These are phyloP conservation scores for Moricandia moricandioides DNA, from an alignment of 345 rosid genomes.

Conservation along the genomic window DNA sequence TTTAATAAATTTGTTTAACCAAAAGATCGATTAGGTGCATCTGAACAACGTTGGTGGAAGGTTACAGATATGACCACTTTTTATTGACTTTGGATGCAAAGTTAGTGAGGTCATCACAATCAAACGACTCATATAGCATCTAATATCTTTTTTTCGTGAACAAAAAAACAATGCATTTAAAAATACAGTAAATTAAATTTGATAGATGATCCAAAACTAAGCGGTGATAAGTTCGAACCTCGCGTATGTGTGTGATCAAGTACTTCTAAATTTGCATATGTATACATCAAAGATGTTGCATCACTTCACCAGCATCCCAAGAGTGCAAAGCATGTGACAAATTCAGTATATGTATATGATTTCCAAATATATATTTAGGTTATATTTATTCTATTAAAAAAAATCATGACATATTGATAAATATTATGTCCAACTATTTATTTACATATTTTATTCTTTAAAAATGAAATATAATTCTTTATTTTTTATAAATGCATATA, in stretches of 20 bases:
- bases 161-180: not conserved
- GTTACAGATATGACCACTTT: not conserved
- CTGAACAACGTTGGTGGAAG: not conserved
- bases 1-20: not conserved
- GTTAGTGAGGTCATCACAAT: slow-evolving; percentile 18
- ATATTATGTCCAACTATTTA: too few relatives aligned
- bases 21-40: slow-evolving; percentile 11
- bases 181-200: slow-evolving; percentile 2
- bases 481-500: too few relatives aligned
- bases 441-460: too few relatives aligned
- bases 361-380: too few relatives aligned
- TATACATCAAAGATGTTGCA: slow-evolving; percentile 18
- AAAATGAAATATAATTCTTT: too few relatives aligned
- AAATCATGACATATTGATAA: too few relatives aligned
- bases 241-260: slow-evolving; percentile 17
- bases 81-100: slow-evolving; percentile 16
- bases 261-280: slow-evolving; percentile 24
- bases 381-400: too few relatives aligned
- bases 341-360: slow-evolving; percentile 6
- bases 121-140: not conserved
- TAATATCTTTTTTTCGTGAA: not conserved
- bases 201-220: slow-evolving; percentile 22
- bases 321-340: slow-evolving; percentile 21
- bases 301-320: slow-evolving; percentile 24
- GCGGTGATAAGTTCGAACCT: slow-evolving; percentile 21